Evolutionary conservation across 2,329 filamentous ascomycete species (phyloP), one percentile per base, ranked within the genome.

Genomic region (Trichoderma sp.): DNA sequence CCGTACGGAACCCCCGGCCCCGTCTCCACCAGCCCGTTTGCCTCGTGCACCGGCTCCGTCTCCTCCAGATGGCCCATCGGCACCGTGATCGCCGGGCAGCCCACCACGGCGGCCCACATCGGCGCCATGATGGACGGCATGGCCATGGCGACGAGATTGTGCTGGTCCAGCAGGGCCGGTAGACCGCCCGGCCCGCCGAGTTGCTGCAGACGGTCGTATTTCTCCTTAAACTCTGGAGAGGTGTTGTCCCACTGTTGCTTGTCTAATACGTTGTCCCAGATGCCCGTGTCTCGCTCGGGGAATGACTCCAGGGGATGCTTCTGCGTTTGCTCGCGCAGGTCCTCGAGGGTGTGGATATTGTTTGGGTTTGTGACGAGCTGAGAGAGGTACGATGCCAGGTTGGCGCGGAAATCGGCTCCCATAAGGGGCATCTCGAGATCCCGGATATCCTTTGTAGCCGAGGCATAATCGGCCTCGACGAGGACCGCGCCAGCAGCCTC

Each of bases 121-220:
- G 71, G 49, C n/a, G 74, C 66, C 21, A 72, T 49, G 16, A 69
- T 70, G 2, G 87, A 87, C 0, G 89, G 89, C 18, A 91, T 72
- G 5, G 90, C 82, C 6, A 91, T 79, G 1, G 88, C 89, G 71
- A 88, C 85, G 0, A 90, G 82, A 2, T 83, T 81, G 70, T 87
- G 80, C 4, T 82, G 82, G 8, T 81, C 75, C 1, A 91, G 76
- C 0, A 88, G 85, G 0, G 89, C 89, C 0, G 88, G 80, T 3
- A 92, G 78, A 0, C 89, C 89, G 10, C 87, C 86, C 56, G 84
- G 81, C 2, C 85, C 87, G 10, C 86, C 89, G 46, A 85, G 81
- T 28, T 82, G 74, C 72, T 87, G 84, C 73, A 89, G 89, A 4
- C 82, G 80, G 0, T 81, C 76, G 26, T 63, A 66, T 1, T 67